Base-by-base conservation (phyloP, 78 protist genomes). In the Speleostelium caveatum region DNA sequence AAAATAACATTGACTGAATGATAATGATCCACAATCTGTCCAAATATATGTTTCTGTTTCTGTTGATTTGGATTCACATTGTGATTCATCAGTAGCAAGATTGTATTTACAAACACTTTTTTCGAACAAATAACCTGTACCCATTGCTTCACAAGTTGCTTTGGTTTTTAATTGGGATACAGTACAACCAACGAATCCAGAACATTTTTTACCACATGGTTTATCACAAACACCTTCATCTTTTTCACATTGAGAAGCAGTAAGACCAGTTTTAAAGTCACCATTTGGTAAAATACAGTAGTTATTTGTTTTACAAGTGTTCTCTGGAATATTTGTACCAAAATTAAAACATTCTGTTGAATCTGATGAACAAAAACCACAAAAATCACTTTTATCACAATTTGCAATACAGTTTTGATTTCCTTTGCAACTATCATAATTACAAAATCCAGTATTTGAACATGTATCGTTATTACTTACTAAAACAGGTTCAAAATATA, bases 291-390 rank as follows among this genome's bases (percentile, higher is more conserved):
- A 63, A 63, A 63, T 39, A 63, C 72, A 63, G 10, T 17, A 21
- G 67, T 17, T 21, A 14, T n/a, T n/a, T n/a, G n/a, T 16, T 30
- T 51, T 22, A 39, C 73, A 69, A 21, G 62, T 17, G 16, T 24
- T 38, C n/a, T 58, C 63, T n/a, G 26, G 24, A 1, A 28, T 3
- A 12, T 7, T 5, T 4, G 49, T 22, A 0, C 14, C 8, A 19
- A 83, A 67, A 1, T 32, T 17, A 17, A 58, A 51, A 21, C 91
- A 83, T 53, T 51, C 55, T 56, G 91, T 41, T 16, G 16, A 6
- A 42, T 83, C 60, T 10, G 66, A 59, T 33, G 91, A 30, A 59
- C 91, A 83, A 30, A 69, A 59, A 16, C 91, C 91, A 69, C 91
- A 83, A 42, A 41, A 83, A 0, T 42, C 51, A n/a, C n/a, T n/a